These are phyloP conservation scores for Laetiporus sulphureus DNA, from an alignment of 1,284 basidiomycete species.

Conservation along the genomic window DNA sequence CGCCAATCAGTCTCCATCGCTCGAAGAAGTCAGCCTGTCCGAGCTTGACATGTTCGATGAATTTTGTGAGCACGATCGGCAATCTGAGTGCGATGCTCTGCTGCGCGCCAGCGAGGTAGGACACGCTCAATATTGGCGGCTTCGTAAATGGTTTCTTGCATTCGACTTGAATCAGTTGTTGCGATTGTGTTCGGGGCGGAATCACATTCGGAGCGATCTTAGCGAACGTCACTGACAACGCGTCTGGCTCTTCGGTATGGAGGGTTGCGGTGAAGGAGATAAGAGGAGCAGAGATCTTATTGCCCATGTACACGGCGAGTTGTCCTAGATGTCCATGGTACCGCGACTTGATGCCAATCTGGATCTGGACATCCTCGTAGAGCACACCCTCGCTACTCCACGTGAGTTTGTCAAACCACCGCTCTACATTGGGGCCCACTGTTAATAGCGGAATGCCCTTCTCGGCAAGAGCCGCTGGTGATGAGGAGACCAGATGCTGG, in stretches of 20 bases:
- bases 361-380: constrained; percentile 93
- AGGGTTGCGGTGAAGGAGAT: constrained; percentile 86
- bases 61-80: constrained; percentile 86
- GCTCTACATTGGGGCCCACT: constrained; percentile 67
- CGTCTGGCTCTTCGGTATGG: constrained; percentile 66
- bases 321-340: constrained; percentile 92
- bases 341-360: constrained; percentile 94
- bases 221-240: constrained; percentile 76
- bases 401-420: constrained; percentile 85
- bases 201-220: constrained; percentile 86
- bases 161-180: constrained; percentile 91
- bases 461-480: constrained; percentile 19
- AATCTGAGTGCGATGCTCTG: constrained; percentile 82
- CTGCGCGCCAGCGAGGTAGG: constrained; percentile 89
- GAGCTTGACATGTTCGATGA: constrained; percentile 89
- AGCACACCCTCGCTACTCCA: constrained; percentile 85
- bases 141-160: constrained; percentile 83
- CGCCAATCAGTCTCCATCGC: constrained; percentile 96
- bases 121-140: constrained; percentile 81
- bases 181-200: constrained; percentile 79
- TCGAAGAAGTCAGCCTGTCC: constrained; percentile 89
- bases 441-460: constrained; percentile 43
- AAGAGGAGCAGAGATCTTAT: constrained; percentile 85
- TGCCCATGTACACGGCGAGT: constrained; percentile 91
- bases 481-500: constrained; percentile 16